Evolutionary conservation across 108 stramenopile species (phyloP), one percentile per base, ranked within the genome.

Genomic region (Seminavis robusta): DNA sequence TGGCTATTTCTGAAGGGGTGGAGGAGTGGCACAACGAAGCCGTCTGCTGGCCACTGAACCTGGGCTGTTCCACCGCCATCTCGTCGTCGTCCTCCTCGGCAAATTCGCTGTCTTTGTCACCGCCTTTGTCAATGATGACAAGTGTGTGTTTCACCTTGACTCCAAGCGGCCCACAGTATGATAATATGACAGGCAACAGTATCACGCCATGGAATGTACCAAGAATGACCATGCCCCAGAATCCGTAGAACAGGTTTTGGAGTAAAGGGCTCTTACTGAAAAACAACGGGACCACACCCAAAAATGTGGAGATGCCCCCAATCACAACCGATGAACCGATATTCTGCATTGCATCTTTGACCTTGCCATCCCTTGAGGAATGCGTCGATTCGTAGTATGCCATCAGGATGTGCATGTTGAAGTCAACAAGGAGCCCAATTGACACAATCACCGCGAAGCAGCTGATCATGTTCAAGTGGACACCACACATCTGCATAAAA

Each of bases 141-240:
- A n/a, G n/a, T n/a, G n/a, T n/a, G n/a, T n/a, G n/a, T n/a, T n/a
- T n/a, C n/a, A n/a, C n/a, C n/a, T n/a, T n/a, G n/a, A n/a, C n/a
- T n/a, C n/a, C n/a, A n/a, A n/a, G n/a, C n/a, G n/a, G n/a, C n/a
- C n/a, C n/a, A n/a, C n/a, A n/a, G n/a, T n/a, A n/a, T n/a, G 38
- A 17, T 9, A 54, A 26, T 10, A 55, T 39, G 3, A 34, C 53
- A 21, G 53, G 53, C 15, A 55, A 19, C 1, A 55, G 33, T 4
- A 55, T 21, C 17, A 55, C 21, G 1, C 53, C 53, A 55, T 55
- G 53, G 15, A 38, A 13, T 10, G 40, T 13, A 26, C 32, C 31
- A 55, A 55, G 23, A 4, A 24, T 38, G 1, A 55, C 53, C 9
- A 55, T 27, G 3, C 53, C 37, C 4, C 19, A 40, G 25, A 55